Evolutionary conservation across 2,329 filamentous ascomycete genomes (phyloP).

Genomic region (Hirsutella thompsonii): DNA sequence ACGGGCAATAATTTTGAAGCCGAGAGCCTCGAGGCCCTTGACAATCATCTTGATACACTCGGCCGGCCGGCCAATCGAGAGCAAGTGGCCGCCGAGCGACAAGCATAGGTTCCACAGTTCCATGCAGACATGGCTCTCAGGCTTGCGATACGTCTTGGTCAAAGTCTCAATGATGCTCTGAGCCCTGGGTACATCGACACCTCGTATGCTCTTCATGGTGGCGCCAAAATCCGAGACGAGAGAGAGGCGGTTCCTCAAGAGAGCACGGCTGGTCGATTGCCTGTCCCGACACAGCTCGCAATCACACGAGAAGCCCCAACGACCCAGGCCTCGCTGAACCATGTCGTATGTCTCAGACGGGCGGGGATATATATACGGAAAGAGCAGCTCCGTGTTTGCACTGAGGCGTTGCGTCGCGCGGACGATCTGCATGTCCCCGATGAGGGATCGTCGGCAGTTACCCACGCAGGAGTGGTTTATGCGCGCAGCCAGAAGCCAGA

Average conservation of each 20-base stretch:
- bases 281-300: constrained; percentile 24
- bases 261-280: constrained; percentile 7
- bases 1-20: constrained; percentile 10
- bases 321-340: constrained; percentile 14
- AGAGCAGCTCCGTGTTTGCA: constrained; percentile 29
- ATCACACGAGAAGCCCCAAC: constrained; percentile 28
- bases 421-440: constrained; percentile 40
- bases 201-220: background rate
- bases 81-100: constrained; percentile 4
- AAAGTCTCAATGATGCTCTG: constrained; percentile 5
- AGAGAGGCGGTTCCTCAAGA: background rate
- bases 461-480: constrained; percentile 39
- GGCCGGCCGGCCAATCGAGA: background rate
- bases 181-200: background rate
- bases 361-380: constrained; percentile 20
- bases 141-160: constrained; percentile 12
- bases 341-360: constrained; percentile 13
- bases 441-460: constrained; percentile 34
- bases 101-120: constrained; percentile 11
- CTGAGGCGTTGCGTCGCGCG: constrained; percentile 30
- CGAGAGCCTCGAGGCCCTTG: constrained; percentile 13
- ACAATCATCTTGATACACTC: constrained; percentile 9
- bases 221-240: background rate
- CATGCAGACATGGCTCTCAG: constrained; percentile 3
- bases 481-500: constrained; percentile 34